These are phyloP conservation scores for Cryptosporidium tyzzeri DNA, from an alignment of 169 alveolate species.

Conservation along the genomic window DNA sequence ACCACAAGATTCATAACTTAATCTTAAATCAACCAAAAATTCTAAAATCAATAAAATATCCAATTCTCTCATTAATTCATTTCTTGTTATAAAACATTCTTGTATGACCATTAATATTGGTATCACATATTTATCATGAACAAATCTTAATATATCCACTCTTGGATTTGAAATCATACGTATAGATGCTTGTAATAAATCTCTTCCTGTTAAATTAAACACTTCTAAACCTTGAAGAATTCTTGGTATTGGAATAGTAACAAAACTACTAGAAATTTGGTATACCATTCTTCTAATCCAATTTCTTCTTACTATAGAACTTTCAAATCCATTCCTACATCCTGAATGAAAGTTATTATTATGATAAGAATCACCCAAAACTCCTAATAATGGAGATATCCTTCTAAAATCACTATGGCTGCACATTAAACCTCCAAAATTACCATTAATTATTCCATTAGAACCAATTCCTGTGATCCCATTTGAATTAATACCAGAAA, in stretches of 20 bases:
- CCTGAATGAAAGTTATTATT: background rate
- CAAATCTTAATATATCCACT: constrained; percentile 48
- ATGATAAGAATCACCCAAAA: background rate
- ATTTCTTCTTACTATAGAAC: background rate
- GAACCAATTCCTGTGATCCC: background rate
- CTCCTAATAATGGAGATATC: constrained; percentile 7
- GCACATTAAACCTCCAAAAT: background rate
- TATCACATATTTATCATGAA: constrained; percentile 30
- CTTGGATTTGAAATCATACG: constrained; percentile 37
- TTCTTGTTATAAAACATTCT: constrained; percentile 10
- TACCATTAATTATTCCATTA: background rate
- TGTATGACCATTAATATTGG: constrained; percentile 36
- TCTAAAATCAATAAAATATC: constrained; percentile 35
- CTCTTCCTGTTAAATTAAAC: constrained; percentile 38
- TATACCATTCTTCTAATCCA: background rate
- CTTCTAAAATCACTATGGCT: background rate
- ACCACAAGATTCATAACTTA: constrained; percentile 47
- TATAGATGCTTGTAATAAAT: constrained; percentile 52
- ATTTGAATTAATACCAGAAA: background rate
- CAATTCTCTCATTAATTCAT: constrained; percentile 31
- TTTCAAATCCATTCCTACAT: background rate
- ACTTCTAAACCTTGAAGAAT: constrained; percentile 59
- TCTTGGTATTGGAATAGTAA: constrained; percentile 26
- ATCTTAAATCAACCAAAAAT: constrained; percentile 36
- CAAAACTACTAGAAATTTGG: constrained; percentile 30